Conservation (phyloP, 352 stramenopile genomes). For the Pythium diclinum region DNA sequence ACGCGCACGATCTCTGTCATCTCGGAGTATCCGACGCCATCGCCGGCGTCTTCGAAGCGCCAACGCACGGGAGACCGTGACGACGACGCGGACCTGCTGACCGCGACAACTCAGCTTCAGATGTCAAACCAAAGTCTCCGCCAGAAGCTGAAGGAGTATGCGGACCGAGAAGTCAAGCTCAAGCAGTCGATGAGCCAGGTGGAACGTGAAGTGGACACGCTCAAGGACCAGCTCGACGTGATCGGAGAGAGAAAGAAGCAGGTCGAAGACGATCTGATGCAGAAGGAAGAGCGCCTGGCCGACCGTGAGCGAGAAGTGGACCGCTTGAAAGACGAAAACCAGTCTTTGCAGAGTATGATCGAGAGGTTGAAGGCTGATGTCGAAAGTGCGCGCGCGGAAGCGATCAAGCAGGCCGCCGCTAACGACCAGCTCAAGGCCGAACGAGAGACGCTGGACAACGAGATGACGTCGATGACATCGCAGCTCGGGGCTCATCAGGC, state of each 20-base stretch:
- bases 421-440: slow-evolving; percentile 7
- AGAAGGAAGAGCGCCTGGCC: slow-evolving; percentile 10
- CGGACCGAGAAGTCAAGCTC: slow-evolving; percentile 13
- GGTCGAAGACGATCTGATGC: slow-evolving; percentile 9
- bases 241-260: slow-evolving; percentile 2
- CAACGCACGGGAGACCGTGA: slow-evolving; percentile 5
- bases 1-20: slow-evolving; percentile 4
- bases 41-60: background rate
- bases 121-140: slow-evolving; percentile 21
- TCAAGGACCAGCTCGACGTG: slow-evolving; percentile 17
- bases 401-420: background rate
- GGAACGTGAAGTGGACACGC: background rate
- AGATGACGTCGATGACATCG: slow-evolving; percentile 17
- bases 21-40: background rate
- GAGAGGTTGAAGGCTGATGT: slow-evolving; percentile 5
- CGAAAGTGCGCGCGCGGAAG: background rate
- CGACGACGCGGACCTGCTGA: slow-evolving; percentile 7
- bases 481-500: slow-evolving; percentile 8
- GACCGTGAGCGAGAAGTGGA: slow-evolving; percentile 18
- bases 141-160: slow-evolving; percentile 11
- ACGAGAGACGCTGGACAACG: slow-evolving; percentile 12
- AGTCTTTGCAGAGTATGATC: background rate
- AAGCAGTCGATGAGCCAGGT: slow-evolving; percentile 10
- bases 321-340: background rate
- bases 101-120: slow-evolving; percentile 8